Evolutionary conservation across 768 basidiomycete species (phyloP), one percentile per base, ranked within the genome.

Genomic region (Symmetrospora coprosmae): DNA sequence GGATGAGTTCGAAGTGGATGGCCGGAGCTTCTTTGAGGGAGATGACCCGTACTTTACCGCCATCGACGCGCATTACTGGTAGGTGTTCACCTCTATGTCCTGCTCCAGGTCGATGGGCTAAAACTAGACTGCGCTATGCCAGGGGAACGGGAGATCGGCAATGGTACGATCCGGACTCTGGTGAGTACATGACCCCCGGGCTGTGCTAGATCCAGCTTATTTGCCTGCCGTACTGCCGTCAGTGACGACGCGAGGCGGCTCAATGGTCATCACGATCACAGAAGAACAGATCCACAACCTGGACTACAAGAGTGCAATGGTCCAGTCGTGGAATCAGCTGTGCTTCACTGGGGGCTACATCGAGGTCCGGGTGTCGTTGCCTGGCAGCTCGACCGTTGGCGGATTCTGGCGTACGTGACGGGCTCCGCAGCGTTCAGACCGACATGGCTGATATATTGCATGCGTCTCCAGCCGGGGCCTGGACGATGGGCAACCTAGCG

Each of bases 101-200:
- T 27, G 45, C 9, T 46, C 13, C 19, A 19, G 13, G 45, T 27
- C 9, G 9, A 8, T 8, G 9, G n/a, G 45, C 45, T 46, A 21
- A 46, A 14, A 21, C 45, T 8, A 19, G 9, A 13, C 9, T 8
- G 9, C 21, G 9, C 45, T 9, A 9, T 8, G 16, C 23, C 48
- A 21, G 30, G 23, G 16, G 9, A 11, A 7, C 21, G 19, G n/a
- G 25, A 7, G 19, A 19, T 39, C 38, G 45, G n/a, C 31, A 61
- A 52, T 92, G 87, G 87, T 90, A 91, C 70, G 84, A 85, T 69
- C 89, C 89, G 0, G 80, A 74, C 25, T 82, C 84, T 17, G 74
- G 86, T 49, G 21, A 6, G 49, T 34, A 13, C 23, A 21, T 6
- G 47, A 23, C 21, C 21, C 27, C 21, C 45, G 45, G 21, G 45